Evolutionary conservation across 2,329 filamentous ascomycete genomes (phyloP).

Genomic region (Cladophialophora carrionii): DNA sequence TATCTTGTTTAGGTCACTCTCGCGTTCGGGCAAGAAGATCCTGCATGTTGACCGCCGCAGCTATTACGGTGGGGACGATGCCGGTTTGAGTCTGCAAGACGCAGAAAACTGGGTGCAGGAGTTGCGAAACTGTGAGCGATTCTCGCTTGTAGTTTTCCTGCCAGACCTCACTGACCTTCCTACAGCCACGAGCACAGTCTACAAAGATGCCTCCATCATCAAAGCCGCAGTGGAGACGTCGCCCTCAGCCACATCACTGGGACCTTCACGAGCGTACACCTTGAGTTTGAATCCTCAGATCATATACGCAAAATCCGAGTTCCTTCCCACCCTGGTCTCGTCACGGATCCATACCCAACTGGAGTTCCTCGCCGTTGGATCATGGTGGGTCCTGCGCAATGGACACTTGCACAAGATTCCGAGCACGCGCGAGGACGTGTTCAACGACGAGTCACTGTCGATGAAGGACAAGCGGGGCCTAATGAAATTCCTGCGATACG

Average conservation of each 20-base stretch:
- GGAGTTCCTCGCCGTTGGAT: slow-evolving; percentile 90
- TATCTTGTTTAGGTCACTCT: slow-evolving; percentile 73
- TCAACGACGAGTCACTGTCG: slow-evolving; percentile 74
- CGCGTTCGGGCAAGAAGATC: slow-evolving; percentile 86
- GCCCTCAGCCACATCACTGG: slow-evolving; percentile 50
- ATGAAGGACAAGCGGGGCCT: slow-evolving; percentile 79
- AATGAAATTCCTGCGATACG: slow-evolving; percentile 93
- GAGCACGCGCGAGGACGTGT: slow-evolving; percentile 88
- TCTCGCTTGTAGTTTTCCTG: neutral
- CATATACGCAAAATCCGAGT: slow-evolving; percentile 77
- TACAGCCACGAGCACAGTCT: slow-evolving; percentile 40
- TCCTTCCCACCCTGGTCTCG: slow-evolving; percentile 81
- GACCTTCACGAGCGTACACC: slow-evolving; percentile 74
- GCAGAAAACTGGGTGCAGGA: slow-evolving; percentile 71
- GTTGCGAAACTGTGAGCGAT: slow-evolving; percentile 45
- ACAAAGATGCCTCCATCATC: slow-evolving; percentile 47
- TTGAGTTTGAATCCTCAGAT: slow-evolving; percentile 83
- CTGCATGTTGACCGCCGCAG: slow-evolving; percentile 85
- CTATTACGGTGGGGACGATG: slow-evolving; percentile 85
- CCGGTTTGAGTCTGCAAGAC: slow-evolving; percentile 82
- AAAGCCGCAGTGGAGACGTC: slow-evolving; percentile 38
- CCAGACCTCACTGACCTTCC: slow-evolving; percentile 1
- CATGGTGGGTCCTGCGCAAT: slow-evolving; percentile 74
- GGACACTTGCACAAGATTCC: slow-evolving; percentile 70
- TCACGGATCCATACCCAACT: slow-evolving; percentile 86